Percentiles rank a stretch among this genome's conserved stretches.
These are phyloP conservation scores for Scenedesmus sp. DNA, from an alignment of 163 green algal genomes.

Conservation along the genomic window DNA sequence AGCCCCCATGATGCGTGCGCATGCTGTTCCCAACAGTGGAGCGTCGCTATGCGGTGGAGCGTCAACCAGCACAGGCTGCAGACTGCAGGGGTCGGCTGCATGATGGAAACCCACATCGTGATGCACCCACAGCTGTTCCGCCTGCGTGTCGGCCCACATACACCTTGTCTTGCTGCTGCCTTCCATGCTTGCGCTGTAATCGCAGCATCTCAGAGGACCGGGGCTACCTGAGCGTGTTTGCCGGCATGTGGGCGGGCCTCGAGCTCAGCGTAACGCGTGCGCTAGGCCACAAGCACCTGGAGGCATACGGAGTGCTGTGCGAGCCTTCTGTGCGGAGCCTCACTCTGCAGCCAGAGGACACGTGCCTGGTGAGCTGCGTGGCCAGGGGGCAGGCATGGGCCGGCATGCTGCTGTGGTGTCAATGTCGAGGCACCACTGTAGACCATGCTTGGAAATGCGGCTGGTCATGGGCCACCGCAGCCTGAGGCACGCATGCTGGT, in stretches of 20 bases:
- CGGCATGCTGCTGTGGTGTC: background rate
- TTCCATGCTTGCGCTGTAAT: background rate
- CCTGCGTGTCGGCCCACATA: too few relatives aligned
- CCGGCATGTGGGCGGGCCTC: slow-evolving; percentile 60
- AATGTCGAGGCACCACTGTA: too few relatives aligned
- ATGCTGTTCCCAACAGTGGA: too few relatives aligned
- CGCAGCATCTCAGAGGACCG: slow-evolving; percentile 47
- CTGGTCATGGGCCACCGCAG: too few relatives aligned
- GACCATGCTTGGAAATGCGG: too few relatives aligned
- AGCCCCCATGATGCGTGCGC: too few relatives aligned
- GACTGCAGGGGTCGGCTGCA: too few relatives aligned
- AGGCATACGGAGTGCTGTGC: slow-evolving; percentile 63
- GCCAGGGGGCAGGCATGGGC: background rate
- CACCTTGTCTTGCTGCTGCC: background rate
- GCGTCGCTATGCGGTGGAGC: too few relatives aligned
- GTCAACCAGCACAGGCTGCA: too few relatives aligned
- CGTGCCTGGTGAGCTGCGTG: slow-evolving; percentile 58
- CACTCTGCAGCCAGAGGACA: slow-evolving; percentile 48
- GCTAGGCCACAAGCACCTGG: slow-evolving; percentile 79
- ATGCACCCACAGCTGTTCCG: too few relatives aligned
- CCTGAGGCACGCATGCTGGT: too few relatives aligned
- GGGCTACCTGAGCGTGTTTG: slow-evolving; percentile 46
- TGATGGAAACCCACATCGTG: too few relatives aligned
- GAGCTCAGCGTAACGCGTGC: slow-evolving; percentile 82
- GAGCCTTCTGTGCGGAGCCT: slow-evolving; percentile 56